These are phyloP conservation scores for Helminthosporium solani DNA, from an alignment of 2,329 filamentous ascomycete species.

Conservation along the genomic window DNA sequence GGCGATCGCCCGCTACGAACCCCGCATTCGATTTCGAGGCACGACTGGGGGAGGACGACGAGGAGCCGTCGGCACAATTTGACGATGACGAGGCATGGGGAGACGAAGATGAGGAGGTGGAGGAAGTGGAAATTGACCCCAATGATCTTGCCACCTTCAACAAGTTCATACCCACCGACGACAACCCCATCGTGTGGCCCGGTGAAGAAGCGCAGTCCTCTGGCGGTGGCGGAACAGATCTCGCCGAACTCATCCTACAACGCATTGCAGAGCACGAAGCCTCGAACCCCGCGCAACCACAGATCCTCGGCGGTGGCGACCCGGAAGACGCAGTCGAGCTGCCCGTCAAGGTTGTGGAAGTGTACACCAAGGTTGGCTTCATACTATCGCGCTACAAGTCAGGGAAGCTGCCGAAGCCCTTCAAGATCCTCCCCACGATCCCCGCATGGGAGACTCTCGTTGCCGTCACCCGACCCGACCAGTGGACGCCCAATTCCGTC, in stretches of 20 bases:
- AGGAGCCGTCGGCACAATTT: slow-evolving; percentile 53
- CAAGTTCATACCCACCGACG: slow-evolving; percentile 77
- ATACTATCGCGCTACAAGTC: slow-evolving; percentile 92
- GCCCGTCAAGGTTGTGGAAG: slow-evolving; percentile 87
- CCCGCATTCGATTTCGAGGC: slow-evolving; percentile 78
- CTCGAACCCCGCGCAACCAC: slow-evolving; percentile 50
- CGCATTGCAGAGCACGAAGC: slow-evolving; percentile 94
- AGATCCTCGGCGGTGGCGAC: slow-evolving; percentile 55
- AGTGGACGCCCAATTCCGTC: slow-evolving; percentile 75
- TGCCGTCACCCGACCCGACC: slow-evolving; percentile 76
- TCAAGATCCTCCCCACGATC: slow-evolving; percentile 92
- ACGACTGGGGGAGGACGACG: slow-evolving; percentile 60
- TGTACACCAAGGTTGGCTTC: slow-evolving; percentile 88
- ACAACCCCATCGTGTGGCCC: slow-evolving; percentile 72
- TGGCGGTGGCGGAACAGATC: slow-evolving; percentile 61
- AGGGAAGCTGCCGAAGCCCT: slow-evolving; percentile 94
- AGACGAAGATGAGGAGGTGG: slow-evolving; percentile 71
- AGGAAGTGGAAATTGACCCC: slow-evolving; percentile 77
- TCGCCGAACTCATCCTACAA: slow-evolving; percentile 89
- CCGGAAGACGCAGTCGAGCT: slow-evolving; percentile 82
- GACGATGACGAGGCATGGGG: slow-evolving; percentile 66
- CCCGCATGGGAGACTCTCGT: slow-evolving; percentile 91
- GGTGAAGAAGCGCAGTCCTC: slow-evolving; percentile 48
- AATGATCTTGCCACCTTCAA: slow-evolving; percentile 88
- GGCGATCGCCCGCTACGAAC: slow-evolving; percentile 52